Conservation (phyloP, 2,329 filamentous ascomycete species). For the Aspergillus terreus region DNA sequence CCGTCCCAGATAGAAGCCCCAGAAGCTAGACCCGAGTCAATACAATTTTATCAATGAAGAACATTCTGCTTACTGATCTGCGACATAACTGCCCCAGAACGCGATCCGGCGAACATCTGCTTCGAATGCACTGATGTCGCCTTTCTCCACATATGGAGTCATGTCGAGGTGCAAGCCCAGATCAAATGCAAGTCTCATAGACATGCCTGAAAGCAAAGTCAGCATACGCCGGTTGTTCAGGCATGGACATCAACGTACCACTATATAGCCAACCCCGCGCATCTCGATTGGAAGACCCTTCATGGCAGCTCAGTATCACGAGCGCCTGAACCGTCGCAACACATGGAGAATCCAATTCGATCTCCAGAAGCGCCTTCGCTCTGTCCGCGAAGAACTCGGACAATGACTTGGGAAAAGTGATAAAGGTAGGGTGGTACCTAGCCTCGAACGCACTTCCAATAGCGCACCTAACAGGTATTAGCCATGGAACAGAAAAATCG, state of each 20-base stretch:
- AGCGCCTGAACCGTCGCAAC: conserved; percentile 49
- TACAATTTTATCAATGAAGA: neutral
- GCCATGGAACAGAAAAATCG: neutral
- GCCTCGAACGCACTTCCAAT: conserved; percentile 44
- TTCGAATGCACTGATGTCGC: conserved; percentile 37
- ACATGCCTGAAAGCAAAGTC: conserved; percentile 33
- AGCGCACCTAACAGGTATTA: conserved; percentile 30
- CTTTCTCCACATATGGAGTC: conserved; percentile 37
- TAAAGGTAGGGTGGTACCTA: conserved; percentile 41
- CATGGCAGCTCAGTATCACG: conserved; percentile 43
- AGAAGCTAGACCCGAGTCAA: conserved; percentile 27
- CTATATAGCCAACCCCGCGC: conserved; percentile 48
- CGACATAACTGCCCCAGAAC: conserved; percentile 44
- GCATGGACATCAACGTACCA: conserved; percentile 23
- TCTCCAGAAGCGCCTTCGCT: conserved; percentile 44
- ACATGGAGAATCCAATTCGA: conserved; percentile 46
- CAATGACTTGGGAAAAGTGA: conserved; percentile 35
- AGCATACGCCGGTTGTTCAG: neutral
- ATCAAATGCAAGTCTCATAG: conserved; percentile 45
- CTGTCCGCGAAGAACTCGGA: conserved; percentile 40
- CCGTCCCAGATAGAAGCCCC: conserved; percentile 43
- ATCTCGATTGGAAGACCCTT: conserved; percentile 43
- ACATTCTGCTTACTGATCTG: conserved; percentile 33
- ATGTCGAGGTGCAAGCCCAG: conserved; percentile 43
- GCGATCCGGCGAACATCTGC: conserved; percentile 37